phyloP scores from a whole-genome alignment of 2,329 filamentous ascomycete species.

The Aspergillus aculeatinus region DNA sequence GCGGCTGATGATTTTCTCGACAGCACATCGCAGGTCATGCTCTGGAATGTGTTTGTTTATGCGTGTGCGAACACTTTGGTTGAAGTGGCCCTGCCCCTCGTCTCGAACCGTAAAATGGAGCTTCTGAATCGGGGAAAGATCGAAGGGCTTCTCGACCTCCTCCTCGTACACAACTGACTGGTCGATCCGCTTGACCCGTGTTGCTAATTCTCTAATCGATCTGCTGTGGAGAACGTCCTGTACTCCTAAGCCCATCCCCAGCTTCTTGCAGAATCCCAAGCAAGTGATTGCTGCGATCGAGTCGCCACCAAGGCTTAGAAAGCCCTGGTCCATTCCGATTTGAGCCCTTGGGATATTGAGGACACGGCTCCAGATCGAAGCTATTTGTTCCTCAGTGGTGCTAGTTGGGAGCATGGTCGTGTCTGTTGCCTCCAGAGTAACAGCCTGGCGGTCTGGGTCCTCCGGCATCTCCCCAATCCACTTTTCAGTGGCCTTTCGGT shows the following conservation, averaged over 20 bases:
- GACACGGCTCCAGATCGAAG: conserved; percentile 39
- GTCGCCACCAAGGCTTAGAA: conserved; percentile 49
- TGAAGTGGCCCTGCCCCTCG: conserved; percentile 38
- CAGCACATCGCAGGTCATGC: conserved; percentile 24
- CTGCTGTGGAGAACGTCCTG: conserved; percentile 51
- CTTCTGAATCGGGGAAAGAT: conserved; percentile 40
- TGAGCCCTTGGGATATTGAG: conserved; percentile 37
- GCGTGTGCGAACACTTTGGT: conserved; percentile 39
- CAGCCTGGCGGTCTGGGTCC: conserved; percentile 25
- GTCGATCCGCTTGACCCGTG: conserved; percentile 30
- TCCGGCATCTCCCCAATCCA: conserved; percentile 33
- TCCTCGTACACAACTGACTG: conserved; percentile 37
- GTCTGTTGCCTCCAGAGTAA: background rate
- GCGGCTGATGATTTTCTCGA: conserved; percentile 33
- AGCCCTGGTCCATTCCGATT: conserved; percentile 39
- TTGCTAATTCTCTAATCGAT: conserved; percentile 43
- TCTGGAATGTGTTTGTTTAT: conserved; percentile 28
- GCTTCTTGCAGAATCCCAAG: conserved; percentile 48
- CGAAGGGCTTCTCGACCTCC: conserved; percentile 30
- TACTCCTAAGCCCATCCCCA: conserved; percentile 47
- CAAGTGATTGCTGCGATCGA: conserved; percentile 54
- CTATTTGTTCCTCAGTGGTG: conserved; percentile 31
- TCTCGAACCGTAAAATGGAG: conserved; percentile 37
- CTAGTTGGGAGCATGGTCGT: conserved; percentile 19
- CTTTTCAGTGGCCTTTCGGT: conserved; percentile 40